phyloP scores from a whole-genome alignment of 306 rosid genomes.

The apple (Malus domestica) region DNA sequence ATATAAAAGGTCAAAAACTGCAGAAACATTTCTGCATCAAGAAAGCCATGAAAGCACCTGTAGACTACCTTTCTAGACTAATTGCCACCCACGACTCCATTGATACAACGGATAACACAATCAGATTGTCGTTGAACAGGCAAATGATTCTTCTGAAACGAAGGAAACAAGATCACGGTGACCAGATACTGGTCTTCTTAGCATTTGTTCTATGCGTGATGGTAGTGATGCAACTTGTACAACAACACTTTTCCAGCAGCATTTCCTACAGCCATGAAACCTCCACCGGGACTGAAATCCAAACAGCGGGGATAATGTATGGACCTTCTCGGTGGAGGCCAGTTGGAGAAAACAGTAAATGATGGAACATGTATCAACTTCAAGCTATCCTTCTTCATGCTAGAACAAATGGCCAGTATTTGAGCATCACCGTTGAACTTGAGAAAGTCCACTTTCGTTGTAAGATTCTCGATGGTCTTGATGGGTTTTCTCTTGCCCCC shows the following conservation, averaged over 20 bases:
- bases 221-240: conserved; percentile 48
- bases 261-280: conserved; percentile 82
- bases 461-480: conserved; percentile 44
- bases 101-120: neutral
- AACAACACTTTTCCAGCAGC: conserved; percentile 65
- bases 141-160: neutral
- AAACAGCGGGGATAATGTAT: conserved; percentile 56
- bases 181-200: neutral
- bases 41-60: neutral
- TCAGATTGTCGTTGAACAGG: neutral
- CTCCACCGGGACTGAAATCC: conserved; percentile 90
- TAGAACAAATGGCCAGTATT: conserved; percentile 60
- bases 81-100: too few species aligned
- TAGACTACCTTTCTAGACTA: neutral
- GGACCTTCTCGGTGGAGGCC: conserved; percentile 49
- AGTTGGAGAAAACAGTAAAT: conserved; percentile 67
- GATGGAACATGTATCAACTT: conserved; percentile 72
- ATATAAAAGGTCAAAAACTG: neutral
- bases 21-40: neutral
- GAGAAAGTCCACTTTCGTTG: conserved; percentile 45
- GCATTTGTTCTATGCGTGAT: conserved; percentile 24
- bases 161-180: neutral
- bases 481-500: conserved; percentile 61
- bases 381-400: conserved; percentile 62
- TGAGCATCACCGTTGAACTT: conserved; percentile 53